A percentile compares a stretch with the other conserved stretches of the same genome.
These are phyloP conservation scores for Myxozyma lipomycoides DNA, from an alignment of 805 yeast species.

Conservation along the genomic window DNA sequence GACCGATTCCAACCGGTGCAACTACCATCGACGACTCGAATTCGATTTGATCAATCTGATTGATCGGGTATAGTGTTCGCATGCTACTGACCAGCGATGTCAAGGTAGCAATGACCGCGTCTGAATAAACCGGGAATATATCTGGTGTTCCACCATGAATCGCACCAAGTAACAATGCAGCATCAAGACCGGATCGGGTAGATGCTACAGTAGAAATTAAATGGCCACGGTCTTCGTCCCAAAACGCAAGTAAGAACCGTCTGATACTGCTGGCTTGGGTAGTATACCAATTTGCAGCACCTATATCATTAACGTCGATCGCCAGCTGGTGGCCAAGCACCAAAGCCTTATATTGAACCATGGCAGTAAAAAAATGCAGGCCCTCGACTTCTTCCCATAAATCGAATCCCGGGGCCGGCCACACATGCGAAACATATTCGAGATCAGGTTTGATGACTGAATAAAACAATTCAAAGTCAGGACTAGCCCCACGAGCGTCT, in stretches of 20 bases:
- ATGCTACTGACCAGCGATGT: conserved; percentile 60
- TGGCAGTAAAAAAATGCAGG: conserved; percentile 71
- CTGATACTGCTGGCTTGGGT: conserved; percentile 18
- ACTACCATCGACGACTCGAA: conserved; percentile 21
- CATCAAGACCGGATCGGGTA: conserved; percentile 68
- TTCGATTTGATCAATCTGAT: conserved; percentile 33
- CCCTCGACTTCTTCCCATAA: conserved; percentile 88
- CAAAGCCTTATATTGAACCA: conserved; percentile 69
- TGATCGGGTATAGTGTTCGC: conserved; percentile 74
- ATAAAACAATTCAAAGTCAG: conserved; percentile 38
- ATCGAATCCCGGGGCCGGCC: conserved; percentile 73
- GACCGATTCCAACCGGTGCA: conserved; percentile 68
- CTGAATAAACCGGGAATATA: conserved; percentile 32
- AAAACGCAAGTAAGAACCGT: conserved; percentile 19
- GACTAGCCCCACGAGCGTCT: conserved; percentile 33
- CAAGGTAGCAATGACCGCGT: conserved; percentile 43
- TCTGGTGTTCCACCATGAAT: conserved; percentile 33
- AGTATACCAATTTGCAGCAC: conserved; percentile 26
- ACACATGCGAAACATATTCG: conserved; percentile 54
- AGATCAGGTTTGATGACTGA: conserved; percentile 69
- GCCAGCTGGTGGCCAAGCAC: conserved; percentile 49
- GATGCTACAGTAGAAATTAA: conserved; percentile 67
- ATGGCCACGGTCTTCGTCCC: conserved; percentile 43
- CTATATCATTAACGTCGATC: conserved; percentile 29
- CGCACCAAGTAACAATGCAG: conserved; percentile 62